Percentiles rank a stretch among this genome's conserved stretches.
These are phyloP conservation scores for Cyamopsis tetragonoloba DNA, from an alignment of 306 rosid species.

Conservation along the genomic window DNA sequence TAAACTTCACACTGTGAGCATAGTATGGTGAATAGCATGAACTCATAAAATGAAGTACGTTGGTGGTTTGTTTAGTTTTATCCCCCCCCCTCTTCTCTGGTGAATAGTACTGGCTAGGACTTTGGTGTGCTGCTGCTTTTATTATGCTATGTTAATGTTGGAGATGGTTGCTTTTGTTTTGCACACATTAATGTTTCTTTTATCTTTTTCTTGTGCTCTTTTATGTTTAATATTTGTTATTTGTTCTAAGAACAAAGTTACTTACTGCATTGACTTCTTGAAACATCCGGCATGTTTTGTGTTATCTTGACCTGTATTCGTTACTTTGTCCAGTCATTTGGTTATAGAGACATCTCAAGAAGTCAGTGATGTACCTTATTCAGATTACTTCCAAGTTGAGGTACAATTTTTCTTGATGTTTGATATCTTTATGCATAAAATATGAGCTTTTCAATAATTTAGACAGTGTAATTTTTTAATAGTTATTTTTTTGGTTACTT, in stretches of 20 bases:
- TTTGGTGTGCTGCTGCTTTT: not conserved
- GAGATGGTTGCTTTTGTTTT: constrained; percentile 5
- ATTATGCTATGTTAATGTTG: not conserved
- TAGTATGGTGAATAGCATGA: constrained; percentile 1
- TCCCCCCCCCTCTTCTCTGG: not conserved
- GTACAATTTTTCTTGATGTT: constrained; percentile 41
- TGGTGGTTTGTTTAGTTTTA: not conserved
- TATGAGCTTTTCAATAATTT: constrained; percentile 10
- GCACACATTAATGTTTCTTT: not conserved
- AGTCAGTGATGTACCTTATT: constrained; percentile 81
- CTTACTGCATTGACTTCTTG: not conserved
- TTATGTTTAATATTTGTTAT: constrained; percentile 3
- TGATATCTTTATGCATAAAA: not conserved
- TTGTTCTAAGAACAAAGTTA: not conserved
- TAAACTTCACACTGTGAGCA: not conserved
- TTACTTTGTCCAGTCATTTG: constrained; percentile 65
- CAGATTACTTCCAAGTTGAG: constrained; percentile 91
- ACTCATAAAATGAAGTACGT: not conserved
- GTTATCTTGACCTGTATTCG: constrained; percentile 30
- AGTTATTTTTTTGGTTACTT: constrained; percentile 8
- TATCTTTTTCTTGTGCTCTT: not conserved
- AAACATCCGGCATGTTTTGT: not conserved
- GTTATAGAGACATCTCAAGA: constrained; percentile 89
- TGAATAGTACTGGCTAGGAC: not conserved
- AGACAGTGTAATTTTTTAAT: not conserved